phyloP scores from a whole-genome alignment of 345 rosid genomes.

The Salix arbutifolia region DNA sequence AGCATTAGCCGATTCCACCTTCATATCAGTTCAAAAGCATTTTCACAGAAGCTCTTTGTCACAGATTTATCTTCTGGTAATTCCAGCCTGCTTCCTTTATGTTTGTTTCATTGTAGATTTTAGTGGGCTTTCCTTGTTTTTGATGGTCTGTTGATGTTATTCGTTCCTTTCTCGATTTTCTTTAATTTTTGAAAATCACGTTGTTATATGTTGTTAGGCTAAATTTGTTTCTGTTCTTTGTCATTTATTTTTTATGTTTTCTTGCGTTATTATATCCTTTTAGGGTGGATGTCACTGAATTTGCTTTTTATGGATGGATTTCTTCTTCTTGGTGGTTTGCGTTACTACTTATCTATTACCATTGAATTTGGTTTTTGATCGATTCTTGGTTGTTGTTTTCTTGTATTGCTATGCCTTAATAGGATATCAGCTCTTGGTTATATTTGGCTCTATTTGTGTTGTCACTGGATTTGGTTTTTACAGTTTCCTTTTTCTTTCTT shows the following conservation, averaged over 20 bases:
- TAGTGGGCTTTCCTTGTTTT: not conserved
- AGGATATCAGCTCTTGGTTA: not conserved
- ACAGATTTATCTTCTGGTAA: slow-evolving; percentile 74
- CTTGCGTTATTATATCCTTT: not conserved
- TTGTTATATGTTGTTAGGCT: not conserved
- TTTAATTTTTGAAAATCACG: not conserved
- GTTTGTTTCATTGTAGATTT: not conserved
- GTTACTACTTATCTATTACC: not conserved
- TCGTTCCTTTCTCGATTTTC: not conserved
- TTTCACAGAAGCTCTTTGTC: slow-evolving; percentile 58
- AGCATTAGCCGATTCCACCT: slow-evolving; percentile 92
- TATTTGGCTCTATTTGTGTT: not conserved
- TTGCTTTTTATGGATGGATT: not conserved
- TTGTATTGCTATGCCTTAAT: not conserved
- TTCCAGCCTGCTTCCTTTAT: not conserved
- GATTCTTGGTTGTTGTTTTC: too few species aligned
- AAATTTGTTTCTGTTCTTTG: not conserved
- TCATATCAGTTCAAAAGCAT: slow-evolving; percentile 50
- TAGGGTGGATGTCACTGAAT: not conserved
- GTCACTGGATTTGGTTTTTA: not conserved
- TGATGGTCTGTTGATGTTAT: not conserved
- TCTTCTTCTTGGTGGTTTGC: not conserved
- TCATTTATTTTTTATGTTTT: not conserved
- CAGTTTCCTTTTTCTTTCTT: not conserved
- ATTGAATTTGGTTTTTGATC: not conserved